These are phyloP conservation scores for Mycena vulgaris DNA, from an alignment of 768 basidiomycete genomes.

Conservation along the genomic window DNA sequence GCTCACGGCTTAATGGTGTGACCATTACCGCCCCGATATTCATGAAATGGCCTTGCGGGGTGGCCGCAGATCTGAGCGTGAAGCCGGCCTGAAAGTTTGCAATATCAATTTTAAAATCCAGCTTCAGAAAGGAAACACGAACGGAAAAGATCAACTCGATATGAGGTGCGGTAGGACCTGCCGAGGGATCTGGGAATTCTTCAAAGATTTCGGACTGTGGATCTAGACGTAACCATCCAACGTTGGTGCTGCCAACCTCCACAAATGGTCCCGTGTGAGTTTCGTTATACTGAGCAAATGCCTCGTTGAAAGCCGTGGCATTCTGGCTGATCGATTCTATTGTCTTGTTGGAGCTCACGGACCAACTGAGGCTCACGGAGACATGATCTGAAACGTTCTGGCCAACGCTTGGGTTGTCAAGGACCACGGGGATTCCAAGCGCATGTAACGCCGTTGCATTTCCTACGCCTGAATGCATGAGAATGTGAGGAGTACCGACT, in stretches of 20 bases:
- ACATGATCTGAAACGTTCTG: conserved; percentile 46
- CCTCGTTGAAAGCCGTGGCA: conserved; percentile 24
- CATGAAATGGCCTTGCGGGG: neutral
- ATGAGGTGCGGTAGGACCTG: conserved; percentile 42
- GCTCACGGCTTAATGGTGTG: conserved; percentile 21
- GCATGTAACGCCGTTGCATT: neutral
- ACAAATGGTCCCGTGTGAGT: conserved; percentile 45
- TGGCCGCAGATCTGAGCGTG: neutral
- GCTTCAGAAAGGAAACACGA: neutral
- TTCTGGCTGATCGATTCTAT: conserved; percentile 30
- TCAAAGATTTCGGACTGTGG: conserved; percentile 15
- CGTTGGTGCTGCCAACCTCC: conserved; percentile 28
- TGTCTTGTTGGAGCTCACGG: conserved; percentile 39
- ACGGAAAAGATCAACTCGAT: conserved; percentile 38
- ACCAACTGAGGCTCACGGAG: conserved; percentile 33
- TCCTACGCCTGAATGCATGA: conserved; percentile 9
- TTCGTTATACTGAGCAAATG: conserved; percentile 41
- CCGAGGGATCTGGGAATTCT: conserved; percentile 39
- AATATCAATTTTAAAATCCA: no score
- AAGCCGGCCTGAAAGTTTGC: conserved; percentile 2
- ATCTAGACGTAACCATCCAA: conserved; percentile 40
- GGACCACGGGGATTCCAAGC: conserved; percentile 38
- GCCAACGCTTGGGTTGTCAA: conserved; percentile 30
- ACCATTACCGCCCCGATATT: neutral
- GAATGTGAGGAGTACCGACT: conserved; percentile 42